Evolutionary conservation across 78 protist species (phyloP), one percentile per base, ranked within the genome.

Genomic region (Anaeramoeba flamelloides): DNA sequence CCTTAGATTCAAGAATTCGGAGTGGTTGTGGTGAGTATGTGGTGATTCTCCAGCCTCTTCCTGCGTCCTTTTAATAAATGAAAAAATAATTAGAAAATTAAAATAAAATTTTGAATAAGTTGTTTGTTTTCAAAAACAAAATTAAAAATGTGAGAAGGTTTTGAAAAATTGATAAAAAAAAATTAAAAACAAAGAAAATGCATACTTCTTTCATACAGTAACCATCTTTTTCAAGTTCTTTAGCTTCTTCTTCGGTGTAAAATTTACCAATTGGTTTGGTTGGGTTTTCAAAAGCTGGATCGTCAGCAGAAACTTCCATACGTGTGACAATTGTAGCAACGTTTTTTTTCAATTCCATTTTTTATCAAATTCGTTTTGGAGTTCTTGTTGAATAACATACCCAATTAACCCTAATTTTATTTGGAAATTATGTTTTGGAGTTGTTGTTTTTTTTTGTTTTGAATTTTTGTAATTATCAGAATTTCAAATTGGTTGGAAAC

Each of bases 231-330:
- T 30, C 39, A 36, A 84, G 3, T 41, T 78, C 2, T 34, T 82
- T 1, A 41, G 87, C 83, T 37, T 85, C 77, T 34, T 8, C 85
- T 40, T 79, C 79, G 1, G 38, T 76, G 41, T 32, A 82, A 84
- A 85, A 85, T 36, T 36, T 36, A 4, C 87, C 87, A 38, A 85
- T 77, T n/a, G 87, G 87, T 36, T 85, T 85, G 36, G 86, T 82
- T 33, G 87, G 87, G 38, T 85, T 81, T 34, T 33, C 37, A 79
- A 81, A 85, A 2, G 87, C 87, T 39, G 78, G 80, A 38, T 85
- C 87, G 8, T 82, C 74, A 33, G n/a, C 17, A 41, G 39, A 40
- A 38, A 85, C 87, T 8, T 26, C 69, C 32, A 53, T 31, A 38
- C 81, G 87, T 17, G 87, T 85, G 37, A 85, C 38, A 36, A 84